Evolutionary conservation across 108 stramenopile genomes (phyloP).

Genomic region (Stephanodiscus triporus): DNA sequence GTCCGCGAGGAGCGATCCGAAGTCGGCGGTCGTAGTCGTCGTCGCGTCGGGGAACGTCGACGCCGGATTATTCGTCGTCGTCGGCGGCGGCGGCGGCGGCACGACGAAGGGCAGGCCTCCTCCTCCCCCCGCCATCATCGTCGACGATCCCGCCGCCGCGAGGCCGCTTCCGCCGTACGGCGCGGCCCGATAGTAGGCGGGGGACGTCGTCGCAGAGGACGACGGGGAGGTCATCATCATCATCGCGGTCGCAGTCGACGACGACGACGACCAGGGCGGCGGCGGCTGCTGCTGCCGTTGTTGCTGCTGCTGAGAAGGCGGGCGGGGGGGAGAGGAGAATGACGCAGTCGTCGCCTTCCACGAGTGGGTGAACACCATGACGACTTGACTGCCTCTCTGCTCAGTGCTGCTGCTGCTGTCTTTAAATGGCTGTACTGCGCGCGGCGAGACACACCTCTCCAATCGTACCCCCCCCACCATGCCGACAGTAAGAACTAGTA

Average conservation of each 20-base stretch:
- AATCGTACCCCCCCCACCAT: too few relatives aligned
- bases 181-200: background rate
- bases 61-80: too few relatives aligned
- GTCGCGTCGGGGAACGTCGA: too few relatives aligned
- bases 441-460: too few relatives aligned
- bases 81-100: too few relatives aligned
- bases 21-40: slow-evolving; percentile 7
- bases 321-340: background rate
- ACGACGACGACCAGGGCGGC: background rate
- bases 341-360: slow-evolving; percentile 30
- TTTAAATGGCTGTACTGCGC: too few relatives aligned
- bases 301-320: background rate
- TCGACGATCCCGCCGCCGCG: background rate
- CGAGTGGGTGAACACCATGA: slow-evolving; percentile 38
- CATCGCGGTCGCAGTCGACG: too few relatives aligned
- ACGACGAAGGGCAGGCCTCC: too few relatives aligned
- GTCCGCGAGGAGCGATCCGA: slow-evolving; percentile 34
- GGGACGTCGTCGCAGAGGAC: too few relatives aligned
- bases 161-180: background rate
- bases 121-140: background rate
- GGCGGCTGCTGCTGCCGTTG: background rate
- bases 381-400: too few relatives aligned
- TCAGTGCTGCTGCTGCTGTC: too few relatives aligned
- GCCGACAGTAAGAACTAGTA: too few relatives aligned
- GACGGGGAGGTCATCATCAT: background rate